Conservation (phyloP, 768 basidiomycete species). For the Strobilomyces confusus region DNA sequence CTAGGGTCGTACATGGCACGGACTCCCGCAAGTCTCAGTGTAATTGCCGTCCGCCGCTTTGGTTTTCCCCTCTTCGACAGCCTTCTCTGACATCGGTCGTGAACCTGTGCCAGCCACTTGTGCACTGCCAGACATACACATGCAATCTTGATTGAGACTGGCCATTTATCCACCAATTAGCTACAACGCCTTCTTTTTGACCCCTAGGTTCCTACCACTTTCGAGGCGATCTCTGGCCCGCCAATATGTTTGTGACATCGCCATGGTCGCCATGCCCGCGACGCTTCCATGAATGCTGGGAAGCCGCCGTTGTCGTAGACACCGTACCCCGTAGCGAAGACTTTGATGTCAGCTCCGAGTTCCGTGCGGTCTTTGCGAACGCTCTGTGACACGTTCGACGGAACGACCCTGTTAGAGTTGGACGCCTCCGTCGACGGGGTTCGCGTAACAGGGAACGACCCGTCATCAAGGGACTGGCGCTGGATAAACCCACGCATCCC, state of each 20-base stretch:
- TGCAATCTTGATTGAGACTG: slow-evolving; percentile 11
- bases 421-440: slow-evolving; percentile 38
- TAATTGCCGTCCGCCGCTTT: not conserved
- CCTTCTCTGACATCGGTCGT: not conserved
- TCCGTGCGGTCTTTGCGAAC: slow-evolving; percentile 22
- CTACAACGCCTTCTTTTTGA: not conserved
- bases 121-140: slow-evolving; percentile 3
- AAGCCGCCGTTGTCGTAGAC: not conserved
- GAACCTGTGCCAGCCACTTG: not conserved
- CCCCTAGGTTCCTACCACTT: not conserved
- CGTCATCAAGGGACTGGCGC: not conserved
- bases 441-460: slow-evolving; percentile 19
- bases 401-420: slow-evolving; percentile 38
- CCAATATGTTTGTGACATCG: slow-evolving; percentile 29
- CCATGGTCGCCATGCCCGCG: slow-evolving; percentile 41
- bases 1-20: not conserved
- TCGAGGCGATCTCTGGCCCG: not conserved
- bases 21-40: not conserved
- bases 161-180: not conserved
- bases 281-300: not conserved
- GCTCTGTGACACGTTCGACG: not conserved
- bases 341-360: slow-evolving; percentile 18
- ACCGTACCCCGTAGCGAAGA: slow-evolving; percentile 17
- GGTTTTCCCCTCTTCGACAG: slow-evolving; percentile 3
- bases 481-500: not conserved